Conservation (phyloP, 441 rosid genomes). For the Brassica hybrid region DNA sequence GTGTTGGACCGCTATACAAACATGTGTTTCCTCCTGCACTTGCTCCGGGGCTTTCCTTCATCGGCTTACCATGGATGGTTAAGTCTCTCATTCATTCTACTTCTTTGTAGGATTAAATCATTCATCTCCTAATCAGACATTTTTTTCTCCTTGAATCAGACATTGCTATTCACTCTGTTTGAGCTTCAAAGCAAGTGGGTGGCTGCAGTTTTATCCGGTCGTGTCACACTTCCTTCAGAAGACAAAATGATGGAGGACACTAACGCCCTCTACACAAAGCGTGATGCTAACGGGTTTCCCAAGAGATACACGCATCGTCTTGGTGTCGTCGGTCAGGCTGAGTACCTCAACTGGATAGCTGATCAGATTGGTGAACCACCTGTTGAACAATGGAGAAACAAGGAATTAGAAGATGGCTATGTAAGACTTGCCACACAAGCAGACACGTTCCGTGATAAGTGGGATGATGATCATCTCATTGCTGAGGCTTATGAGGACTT, state of each 20-base stretch:
- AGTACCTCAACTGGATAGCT: conserved; percentile 29
- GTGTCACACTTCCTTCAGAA: conserved; percentile 55
- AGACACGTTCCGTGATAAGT: conserved; percentile 66
- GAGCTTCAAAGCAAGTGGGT: conserved; percentile 89
- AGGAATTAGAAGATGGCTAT: conserved; percentile 4
- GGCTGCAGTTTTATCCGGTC: conserved; percentile 68
- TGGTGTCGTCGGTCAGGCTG: conserved; percentile 34
- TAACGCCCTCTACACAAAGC: conserved; percentile 50
- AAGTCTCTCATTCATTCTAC: neutral
- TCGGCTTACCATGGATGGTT: conserved; percentile 86
- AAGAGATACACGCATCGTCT: conserved; percentile 66
- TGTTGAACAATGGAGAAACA: conserved; percentile 27
- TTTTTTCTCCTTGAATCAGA: conserved; percentile 40
- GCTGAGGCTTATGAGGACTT: conserved; percentile 40
- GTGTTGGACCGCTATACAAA: conserved; percentile 74
- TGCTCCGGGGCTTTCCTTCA: conserved; percentile 81
- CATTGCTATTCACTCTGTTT: conserved; percentile 53
- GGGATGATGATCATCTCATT: conserved; percentile 61
- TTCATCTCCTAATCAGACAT: neutral
- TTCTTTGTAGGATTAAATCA: neutral
- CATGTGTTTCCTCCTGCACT: conserved; percentile 72
- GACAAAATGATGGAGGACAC: conserved; percentile 69
- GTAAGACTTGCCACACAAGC: conserved; percentile 27
- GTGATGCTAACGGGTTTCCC: conserved; percentile 56
- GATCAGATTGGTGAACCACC: conserved; percentile 26